These are phyloP conservation scores for Ogataea pignaliae DNA, from an alignment of 805 yeast species.

Conservation along the genomic window DNA sequence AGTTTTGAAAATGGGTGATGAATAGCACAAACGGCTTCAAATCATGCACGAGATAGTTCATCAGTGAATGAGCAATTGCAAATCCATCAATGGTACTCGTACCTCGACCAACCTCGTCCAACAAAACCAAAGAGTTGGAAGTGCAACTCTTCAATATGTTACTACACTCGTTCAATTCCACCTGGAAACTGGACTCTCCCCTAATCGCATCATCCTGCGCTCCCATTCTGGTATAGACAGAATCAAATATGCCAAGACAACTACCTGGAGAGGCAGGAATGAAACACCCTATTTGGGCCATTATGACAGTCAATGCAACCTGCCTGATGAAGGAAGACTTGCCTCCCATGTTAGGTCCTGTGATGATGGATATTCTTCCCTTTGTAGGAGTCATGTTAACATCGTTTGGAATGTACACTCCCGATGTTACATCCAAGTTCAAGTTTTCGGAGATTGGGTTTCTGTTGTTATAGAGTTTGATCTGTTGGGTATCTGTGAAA, in stretches of 20 bases:
- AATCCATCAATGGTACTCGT: conserved; percentile 70
- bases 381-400: conserved; percentile 42
- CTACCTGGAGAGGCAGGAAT: conserved; percentile 61
- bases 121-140: conserved; percentile 51
- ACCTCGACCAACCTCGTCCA: conserved; percentile 80
- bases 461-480: conserved; percentile 53
- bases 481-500: conserved; percentile 41
- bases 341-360: conserved; percentile 91
- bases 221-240: conserved; percentile 62
- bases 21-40: conserved; percentile 58
- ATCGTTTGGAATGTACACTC: conserved; percentile 62
- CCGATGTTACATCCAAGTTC: conserved; percentile 5
- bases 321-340: conserved; percentile 75
- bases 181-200: conserved; percentile 82
- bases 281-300: conserved; percentile 76
- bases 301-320: conserved; percentile 61
- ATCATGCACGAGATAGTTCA: conserved; percentile 49
- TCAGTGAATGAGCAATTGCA: conserved; percentile 71
- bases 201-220: conserved; percentile 72
- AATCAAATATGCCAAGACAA: conserved; percentile 56
- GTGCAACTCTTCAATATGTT: conserved; percentile 50
- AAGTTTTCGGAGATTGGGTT: conserved; percentile 29
- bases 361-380: conserved; percentile 57
- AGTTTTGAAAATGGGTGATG: conserved; percentile 78
- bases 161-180: conserved; percentile 65